Evolutionary conservation across 1,139 yeast species (phyloP).

Genomic region (Hyphopichia buzzinii): DNA sequence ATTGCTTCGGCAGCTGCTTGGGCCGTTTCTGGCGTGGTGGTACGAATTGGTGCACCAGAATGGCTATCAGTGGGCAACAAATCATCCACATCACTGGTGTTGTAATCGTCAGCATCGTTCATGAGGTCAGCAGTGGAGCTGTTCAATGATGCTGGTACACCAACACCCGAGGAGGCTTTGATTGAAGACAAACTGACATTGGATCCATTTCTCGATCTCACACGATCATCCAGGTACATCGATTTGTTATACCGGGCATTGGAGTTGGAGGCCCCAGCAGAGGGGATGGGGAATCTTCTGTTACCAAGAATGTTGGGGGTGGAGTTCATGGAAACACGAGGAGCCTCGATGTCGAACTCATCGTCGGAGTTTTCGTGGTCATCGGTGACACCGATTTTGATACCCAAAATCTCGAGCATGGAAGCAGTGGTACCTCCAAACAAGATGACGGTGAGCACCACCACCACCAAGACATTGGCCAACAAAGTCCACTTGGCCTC

Average conservation of each 20-base stretch:
- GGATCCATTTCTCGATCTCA: constrained; percentile 28
- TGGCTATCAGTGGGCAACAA: constrained; percentile 14
- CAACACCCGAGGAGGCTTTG: constrained; percentile 8
- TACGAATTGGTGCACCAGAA: background rate
- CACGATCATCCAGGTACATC: constrained; percentile 10
- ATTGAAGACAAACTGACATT: constrained; percentile 23
- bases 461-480: constrained; percentile 95
- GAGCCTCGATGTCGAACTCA: constrained; percentile 90
- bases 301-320: constrained; percentile 23
- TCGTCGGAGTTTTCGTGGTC: constrained; percentile 79
- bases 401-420: constrained; percentile 92
- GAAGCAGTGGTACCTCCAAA: constrained; percentile 99
- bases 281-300: constrained; percentile 27
- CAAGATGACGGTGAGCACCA: constrained; percentile 89
- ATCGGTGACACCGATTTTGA: constrained; percentile 85
- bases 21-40: constrained; percentile 2
- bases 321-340: constrained; percentile 37
- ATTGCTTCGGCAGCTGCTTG: constrained; percentile 5
- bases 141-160: constrained; percentile 6
- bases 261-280: constrained; percentile 3
- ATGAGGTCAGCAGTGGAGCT: constrained; percentile 14
- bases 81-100: constrained; percentile 42
- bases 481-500: constrained; percentile 84
- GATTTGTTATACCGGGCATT: constrained; percentile 8
- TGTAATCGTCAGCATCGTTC: constrained; percentile 31